phyloP scores from a whole-genome alignment of 305 asterid species.

The Lippia alba region DNA sequence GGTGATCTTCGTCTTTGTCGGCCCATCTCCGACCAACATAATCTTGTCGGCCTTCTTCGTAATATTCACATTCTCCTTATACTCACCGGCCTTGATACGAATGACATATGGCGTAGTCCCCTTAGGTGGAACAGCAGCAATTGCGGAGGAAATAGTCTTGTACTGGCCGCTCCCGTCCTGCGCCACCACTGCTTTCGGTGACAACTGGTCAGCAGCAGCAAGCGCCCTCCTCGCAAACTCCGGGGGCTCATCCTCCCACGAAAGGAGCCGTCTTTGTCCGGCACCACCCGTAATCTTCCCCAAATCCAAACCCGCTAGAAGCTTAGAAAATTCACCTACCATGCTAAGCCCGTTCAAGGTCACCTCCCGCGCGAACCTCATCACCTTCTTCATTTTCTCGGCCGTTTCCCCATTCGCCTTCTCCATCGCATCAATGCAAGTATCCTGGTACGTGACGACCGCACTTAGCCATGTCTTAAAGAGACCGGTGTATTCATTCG shows the following conservation, averaged over 20 bases:
- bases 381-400: slow-evolving; percentile 50
- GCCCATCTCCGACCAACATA: slow-evolving; percentile 68
- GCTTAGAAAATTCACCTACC: slow-evolving; percentile 36
- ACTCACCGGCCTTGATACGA: slow-evolving; percentile 60
- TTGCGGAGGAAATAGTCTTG: slow-evolving; percentile 49
- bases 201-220: slow-evolving; percentile 22
- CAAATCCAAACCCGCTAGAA: slow-evolving; percentile 18
- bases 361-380: slow-evolving; percentile 46
- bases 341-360: slow-evolving; percentile 60
- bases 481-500: slow-evolving; percentile 37
- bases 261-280: slow-evolving; percentile 18
- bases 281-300: slow-evolving; percentile 15
- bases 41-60: slow-evolving; percentile 30
- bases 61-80: slow-evolving; percentile 47
- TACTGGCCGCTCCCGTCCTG: slow-evolving; percentile 65
- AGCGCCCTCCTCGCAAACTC: slow-evolving; percentile 33
- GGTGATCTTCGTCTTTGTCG: slow-evolving; percentile 48
- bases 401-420: slow-evolving; percentile 56
- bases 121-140: slow-evolving; percentile 41
- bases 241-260: too few species aligned
- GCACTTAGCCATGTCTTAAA: slow-evolving; percentile 66
- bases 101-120: slow-evolving; percentile 40
- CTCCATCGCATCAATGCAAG: slow-evolving; percentile 44
- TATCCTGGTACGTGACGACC: slow-evolving; percentile 55
- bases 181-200: slow-evolving; percentile 62